Base-by-base conservation (phyloP, 345 rosid species). In the Ceriops tagal region DNA sequence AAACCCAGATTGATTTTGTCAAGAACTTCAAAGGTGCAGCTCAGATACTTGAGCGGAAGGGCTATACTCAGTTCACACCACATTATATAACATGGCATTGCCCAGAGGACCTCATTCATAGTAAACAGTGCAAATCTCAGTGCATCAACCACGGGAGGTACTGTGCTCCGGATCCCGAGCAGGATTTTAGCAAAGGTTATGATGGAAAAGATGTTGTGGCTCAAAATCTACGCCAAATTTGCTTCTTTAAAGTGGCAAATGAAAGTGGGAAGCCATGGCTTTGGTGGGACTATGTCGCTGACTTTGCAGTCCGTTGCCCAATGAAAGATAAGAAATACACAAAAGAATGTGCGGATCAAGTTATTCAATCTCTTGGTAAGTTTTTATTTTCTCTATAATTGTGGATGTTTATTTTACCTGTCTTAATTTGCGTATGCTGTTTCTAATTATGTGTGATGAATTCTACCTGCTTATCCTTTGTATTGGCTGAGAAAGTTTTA, bases 221-320 rank as follows among this genome's bases (percentile, higher is more conserved):
- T 61, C 87, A 88, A 78, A 88, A 88, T 76, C 72, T 88, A 63
- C 84, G 85, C 62, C 86, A 84, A 78, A 84, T 81, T 69, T 88
- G 93, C 72, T 30, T 88, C 62, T 86, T 62, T 67, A 81, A 75
- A 71, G 89, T 82, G 35, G 89, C 86, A 58, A 88, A 79, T 72
- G 90, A 77, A 70, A 83, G 74, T 68, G 76, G 79, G 66, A 88
- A 76, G 68, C 90, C 93, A 16, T 86, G 89, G 90, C 84, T 88
- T 60, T 88, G 93, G 90, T 88, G 93, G 93, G 93, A 86, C 71
- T 88, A 83, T 76, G 90, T 84, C 8, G 81, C 89, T 8, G 90
- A 88, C 79, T 88, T 86, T 72, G 67, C 89, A 43, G 79, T 81
- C 47, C 87, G 90, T 47, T 88, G 93, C 68, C 87, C 90, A 49